These are phyloP conservation scores for Chlorella sp. DNA, from an alignment of 139 green algal genomes.

Conservation along the genomic window DNA sequence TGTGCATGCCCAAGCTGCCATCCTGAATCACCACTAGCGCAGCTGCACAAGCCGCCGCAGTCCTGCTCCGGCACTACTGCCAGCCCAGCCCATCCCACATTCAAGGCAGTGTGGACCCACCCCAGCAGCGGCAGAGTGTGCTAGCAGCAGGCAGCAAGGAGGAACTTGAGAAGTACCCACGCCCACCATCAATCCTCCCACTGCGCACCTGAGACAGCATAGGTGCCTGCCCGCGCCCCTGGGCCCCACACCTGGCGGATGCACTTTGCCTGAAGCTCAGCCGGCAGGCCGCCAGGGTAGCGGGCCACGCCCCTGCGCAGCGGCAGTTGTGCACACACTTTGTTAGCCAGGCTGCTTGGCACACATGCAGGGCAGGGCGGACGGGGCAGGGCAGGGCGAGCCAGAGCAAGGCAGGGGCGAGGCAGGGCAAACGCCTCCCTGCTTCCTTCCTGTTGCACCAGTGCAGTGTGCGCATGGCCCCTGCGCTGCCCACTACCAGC, in stretches of 20 bases:
- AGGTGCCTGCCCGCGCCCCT: slow-evolving; percentile 74
- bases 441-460: background rate
- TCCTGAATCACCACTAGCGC: background rate
- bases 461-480: background rate
- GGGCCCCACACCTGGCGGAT: slow-evolving; percentile 57
- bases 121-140: background rate
- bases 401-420: too few species aligned
- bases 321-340: background rate
- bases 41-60: background rate
- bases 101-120: too few species aligned
- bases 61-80: too few species aligned
- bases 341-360: too few species aligned
- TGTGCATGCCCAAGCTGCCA: background rate
- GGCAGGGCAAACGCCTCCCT: too few species aligned
- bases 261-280: slow-evolving; percentile 33
- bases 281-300: slow-evolving; percentile 33
- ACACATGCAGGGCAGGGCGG: too few species aligned
- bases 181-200: background rate
- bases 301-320: slow-evolving; percentile 55
- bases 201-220: slow-evolving; percentile 60
- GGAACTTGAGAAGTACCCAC: background rate
- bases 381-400: too few species aligned
- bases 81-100: too few species aligned
- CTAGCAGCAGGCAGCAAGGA: background rate
- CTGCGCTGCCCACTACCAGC: background rate